Evolutionary conservation across 129 eudicot genomes (phyloP).

Genomic region (Tanacetum coccineum): DNA sequence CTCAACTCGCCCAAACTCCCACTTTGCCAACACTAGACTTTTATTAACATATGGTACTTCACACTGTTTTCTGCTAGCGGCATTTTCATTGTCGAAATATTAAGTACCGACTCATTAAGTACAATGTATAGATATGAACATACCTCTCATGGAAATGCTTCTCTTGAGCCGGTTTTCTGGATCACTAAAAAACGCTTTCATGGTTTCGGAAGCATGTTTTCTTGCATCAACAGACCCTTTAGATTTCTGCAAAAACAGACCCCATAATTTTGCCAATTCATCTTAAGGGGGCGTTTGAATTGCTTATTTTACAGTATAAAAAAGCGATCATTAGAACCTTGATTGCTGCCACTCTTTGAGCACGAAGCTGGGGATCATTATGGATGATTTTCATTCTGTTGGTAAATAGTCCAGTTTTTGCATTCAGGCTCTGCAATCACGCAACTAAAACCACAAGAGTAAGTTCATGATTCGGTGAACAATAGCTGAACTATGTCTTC

Average conservation of each 20-base stretch:
- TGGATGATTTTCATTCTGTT: slow-evolving; percentile 96
- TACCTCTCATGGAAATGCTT: slow-evolving; percentile 92
- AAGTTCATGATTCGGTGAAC: slow-evolving; percentile 32
- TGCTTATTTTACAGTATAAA: background rate
- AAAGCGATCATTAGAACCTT: slow-evolving; percentile 44
- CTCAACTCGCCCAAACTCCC: background rate
- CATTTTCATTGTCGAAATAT: background rate
- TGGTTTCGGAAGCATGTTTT: slow-evolving; percentile 79
- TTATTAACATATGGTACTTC: background rate
- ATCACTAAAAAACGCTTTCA: slow-evolving; percentile 77
- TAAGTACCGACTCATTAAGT: background rate
- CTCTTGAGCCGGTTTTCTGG: slow-evolving; percentile 86
- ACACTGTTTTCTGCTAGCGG: background rate
- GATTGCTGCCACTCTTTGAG: slow-evolving; percentile 91
- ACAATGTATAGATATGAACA: background rate
- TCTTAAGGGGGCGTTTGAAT: too few species aligned
- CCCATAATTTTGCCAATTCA: too few species aligned
- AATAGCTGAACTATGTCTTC: background rate
- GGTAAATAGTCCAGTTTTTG: slow-evolving; percentile 85
- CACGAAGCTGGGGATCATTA: slow-evolving; percentile 73
- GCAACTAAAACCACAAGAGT: slow-evolving; percentile 72
- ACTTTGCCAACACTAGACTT: background rate
- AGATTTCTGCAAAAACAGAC: slow-evolving; percentile 50
- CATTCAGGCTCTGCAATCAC: slow-evolving; percentile 98
- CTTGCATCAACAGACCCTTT: slow-evolving; percentile 81